phyloP scores from a whole-genome alignment of 805 yeast species.

The Nakazawaea wickerhamii region DNA sequence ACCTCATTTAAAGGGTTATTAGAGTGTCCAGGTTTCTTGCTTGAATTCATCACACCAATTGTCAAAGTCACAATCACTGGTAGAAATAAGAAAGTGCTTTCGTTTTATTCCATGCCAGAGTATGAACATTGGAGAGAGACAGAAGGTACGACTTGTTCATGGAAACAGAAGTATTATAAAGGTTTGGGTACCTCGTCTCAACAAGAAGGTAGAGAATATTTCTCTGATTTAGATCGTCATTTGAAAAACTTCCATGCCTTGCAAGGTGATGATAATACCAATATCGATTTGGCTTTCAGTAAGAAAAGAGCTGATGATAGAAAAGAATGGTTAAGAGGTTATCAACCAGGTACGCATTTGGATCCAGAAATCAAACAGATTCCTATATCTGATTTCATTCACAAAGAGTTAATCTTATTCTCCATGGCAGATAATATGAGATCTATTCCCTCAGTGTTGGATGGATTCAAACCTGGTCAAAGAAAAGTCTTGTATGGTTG shows the following conservation, averaged over 20 bases:
- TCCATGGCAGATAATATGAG: constrained; percentile 96
- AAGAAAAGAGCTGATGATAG: constrained; percentile 95
- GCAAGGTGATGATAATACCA: constrained; percentile 67
- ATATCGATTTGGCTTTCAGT: constrained; percentile 89
- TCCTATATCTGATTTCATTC: constrained; percentile 90
- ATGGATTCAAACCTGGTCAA: constrained; percentile 97
- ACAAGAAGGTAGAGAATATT: constrained; percentile 82
- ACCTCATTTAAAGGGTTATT: constrained; percentile 91
- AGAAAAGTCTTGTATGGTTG: constrained; percentile 88
- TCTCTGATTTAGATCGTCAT: constrained; percentile 78
- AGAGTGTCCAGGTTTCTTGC: constrained; percentile 83
- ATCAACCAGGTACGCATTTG: constrained; percentile 84
- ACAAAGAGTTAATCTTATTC: constrained; percentile 89
- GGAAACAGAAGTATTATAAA: constrained; percentile 94
- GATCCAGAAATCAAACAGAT: constrained; percentile 73
- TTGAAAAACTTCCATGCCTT: constrained; percentile 79
- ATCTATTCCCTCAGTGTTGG: constrained; percentile 90
- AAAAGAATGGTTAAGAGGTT: constrained; percentile 93
- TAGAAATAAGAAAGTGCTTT: constrained; percentile 44
- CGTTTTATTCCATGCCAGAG: constrained; percentile 94
- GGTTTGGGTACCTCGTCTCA: constrained; percentile 95
- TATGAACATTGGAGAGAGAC: constrained; percentile 89
- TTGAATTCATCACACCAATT: constrained; percentile 95
- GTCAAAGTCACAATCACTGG: constrained; percentile 82
- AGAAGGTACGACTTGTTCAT: constrained; percentile 67